Base-by-base conservation (phyloP, 1,284 basidiomycete genomes). In the Puccinia hordei region DNA sequence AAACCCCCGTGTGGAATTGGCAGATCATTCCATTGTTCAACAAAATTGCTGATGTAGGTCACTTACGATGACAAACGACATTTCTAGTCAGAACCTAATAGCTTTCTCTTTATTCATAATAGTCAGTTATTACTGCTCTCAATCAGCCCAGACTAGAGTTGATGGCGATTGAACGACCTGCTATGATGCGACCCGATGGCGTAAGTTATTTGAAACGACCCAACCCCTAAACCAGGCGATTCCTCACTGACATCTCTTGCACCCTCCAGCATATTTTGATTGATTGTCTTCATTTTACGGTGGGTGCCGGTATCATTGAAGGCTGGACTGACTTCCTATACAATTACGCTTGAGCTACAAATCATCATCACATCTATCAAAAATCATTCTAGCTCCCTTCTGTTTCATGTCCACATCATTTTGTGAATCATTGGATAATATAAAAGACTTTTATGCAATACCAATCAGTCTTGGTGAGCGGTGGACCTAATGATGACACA, bases 251-350 rank as follows among this genome's bases (percentile, higher is more conserved):
- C 53, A 35, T 74, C 9, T 61, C 22, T 27, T 41, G 13, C 24
- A 19, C 53, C 33, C 46, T 53, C 44, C 44, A 77, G 75, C 75
- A 77, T 19, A 68, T 77, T n/a, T 68, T 77, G 53, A 77, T 77
- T 27, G 75, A 77, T 61, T 77, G 75, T 65, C 51, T 77, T 13
- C 75, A 77, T 51, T 77, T 77, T 65, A 77, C 75, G 24, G 66
- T 77, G 17, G 75, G 75, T 15, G 27, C 75, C 17, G 75, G 75
- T 24, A 44, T 77, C 27, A 38, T 69, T 35, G 75, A 77, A 69
- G 75, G 75, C 35, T 77, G 75, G 75, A 77, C 75, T 35, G 75
- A 77, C 65, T 77, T 68, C 38, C 8, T 77, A 44, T 77, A 77
- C 51, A 77, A 68, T 41, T 77, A 77, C 44, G 46, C 66, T 27